phyloP scores from a whole-genome alignment of 2,329 filamentous ascomycete genomes.

The Xylariaceae sp. region DNA sequence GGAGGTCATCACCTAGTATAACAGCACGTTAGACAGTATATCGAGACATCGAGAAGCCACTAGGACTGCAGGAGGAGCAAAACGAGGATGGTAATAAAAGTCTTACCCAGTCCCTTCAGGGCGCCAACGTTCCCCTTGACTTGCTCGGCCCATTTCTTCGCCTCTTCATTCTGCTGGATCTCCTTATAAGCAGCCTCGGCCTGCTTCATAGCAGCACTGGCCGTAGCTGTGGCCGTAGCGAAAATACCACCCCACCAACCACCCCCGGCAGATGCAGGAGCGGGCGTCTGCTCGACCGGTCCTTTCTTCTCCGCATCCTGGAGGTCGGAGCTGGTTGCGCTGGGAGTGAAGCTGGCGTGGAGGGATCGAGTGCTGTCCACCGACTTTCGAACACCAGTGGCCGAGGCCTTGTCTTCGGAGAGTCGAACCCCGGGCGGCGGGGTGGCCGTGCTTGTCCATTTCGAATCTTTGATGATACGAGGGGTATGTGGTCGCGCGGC shows the following conservation, averaged over 20 bases:
- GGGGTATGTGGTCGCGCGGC: conserved; percentile 79
- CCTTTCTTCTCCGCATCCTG: conserved; percentile 52
- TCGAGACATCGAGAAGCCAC: too few relatives aligned
- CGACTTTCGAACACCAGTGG: conserved; percentile 59
- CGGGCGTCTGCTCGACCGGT: conserved; percentile 37
- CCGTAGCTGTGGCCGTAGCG: conserved; percentile 62
- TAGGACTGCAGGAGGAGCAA: too few relatives aligned
- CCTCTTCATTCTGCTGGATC: conserved; percentile 93
- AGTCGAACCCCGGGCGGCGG: conserved; percentile 47
- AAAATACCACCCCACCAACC: conserved; percentile 88
- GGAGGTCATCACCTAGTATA: conserved; percentile 71
- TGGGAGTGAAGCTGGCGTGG: conserved; percentile 66
- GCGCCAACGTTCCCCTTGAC: conserved; percentile 82
- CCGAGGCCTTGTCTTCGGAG: conserved; percentile 58
- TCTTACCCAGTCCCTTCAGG: conserved; percentile 67
- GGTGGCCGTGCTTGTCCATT: conserved; percentile 45
- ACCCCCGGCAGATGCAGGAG: conserved; percentile 44
- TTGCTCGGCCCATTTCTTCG: conserved; percentile 92
- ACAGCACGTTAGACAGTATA: conserved; percentile 8
- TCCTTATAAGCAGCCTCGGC: conserved; percentile 91
- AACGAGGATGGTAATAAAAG: too few relatives aligned
- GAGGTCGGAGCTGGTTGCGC: conserved; percentile 57
- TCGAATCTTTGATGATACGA: conserved; percentile 56
- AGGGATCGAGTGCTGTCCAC: conserved; percentile 69
- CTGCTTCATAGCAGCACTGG: conserved; percentile 74